Base-by-base conservation (phyloP, 139 green algal genomes). In the Nannochloris sp. region DNA sequence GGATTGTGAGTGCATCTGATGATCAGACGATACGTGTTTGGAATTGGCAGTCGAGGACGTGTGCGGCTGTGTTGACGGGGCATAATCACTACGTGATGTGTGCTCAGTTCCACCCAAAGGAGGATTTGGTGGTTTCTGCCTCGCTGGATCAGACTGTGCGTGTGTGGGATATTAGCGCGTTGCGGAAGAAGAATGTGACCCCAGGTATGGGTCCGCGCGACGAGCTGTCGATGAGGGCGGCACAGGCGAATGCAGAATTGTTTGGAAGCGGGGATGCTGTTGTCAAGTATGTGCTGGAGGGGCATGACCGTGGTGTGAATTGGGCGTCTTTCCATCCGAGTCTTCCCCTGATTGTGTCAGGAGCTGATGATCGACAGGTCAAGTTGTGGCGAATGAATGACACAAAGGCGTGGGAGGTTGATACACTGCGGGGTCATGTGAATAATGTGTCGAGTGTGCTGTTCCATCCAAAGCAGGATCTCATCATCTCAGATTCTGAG, bases 1-100 rank as follows among this genome's bases (percentile, higher is more conserved):
- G 94, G 94, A 92, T 99, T 44, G 90, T 99, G 37, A 86, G 66
- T n/a, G 92, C 92, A 14, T 87, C 68, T 2, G 94, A 99, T 62
- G 94, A 99, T 66, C 89, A 96, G 81, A 99, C 94, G n/a, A 97
- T 99, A 65, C 80, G 94, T 21, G 90, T 97, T 24, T 99, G 94
- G 94, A 99, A 99, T 80, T 99, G 94, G 94, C 91, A 98, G 81
- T 89, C 74, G 0, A 77, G 94, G 16, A 93, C 78, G 9, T 98
- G 92, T 79, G 92, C 98, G 66, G 84, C 84, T 8, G 94, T 99
- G 50, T 84, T 99, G 44, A 99, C 94, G 9, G 93, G 94, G 7
- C 94, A 99, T 83, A 99, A 98, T 70, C 94, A 99, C 76, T 99
- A 99, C 68, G 94, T 99, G n/a, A 99, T 99, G 94, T 99, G 90